Evolutionary conservation across 306 rosid species (phyloP).

Genomic region (Gleditsia sinensis): DNA sequence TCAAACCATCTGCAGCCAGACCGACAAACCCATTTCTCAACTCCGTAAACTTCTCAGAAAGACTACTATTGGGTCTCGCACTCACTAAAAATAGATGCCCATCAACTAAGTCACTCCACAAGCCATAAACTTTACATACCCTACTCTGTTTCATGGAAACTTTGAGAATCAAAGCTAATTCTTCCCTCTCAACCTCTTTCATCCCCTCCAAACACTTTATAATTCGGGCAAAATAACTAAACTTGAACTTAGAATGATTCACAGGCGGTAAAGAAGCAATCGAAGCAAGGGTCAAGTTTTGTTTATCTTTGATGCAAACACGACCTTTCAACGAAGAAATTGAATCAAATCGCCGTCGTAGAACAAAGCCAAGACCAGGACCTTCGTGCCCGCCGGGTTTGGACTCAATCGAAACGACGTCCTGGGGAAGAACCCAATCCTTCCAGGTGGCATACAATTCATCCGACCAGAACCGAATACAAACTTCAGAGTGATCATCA

Average conservation of each 20-base stretch:
- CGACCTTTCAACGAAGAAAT: conserved; percentile 38
- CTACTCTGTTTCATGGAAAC: conserved; percentile 52
- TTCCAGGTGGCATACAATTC: conserved; percentile 71
- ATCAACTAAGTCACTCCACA: conserved; percentile 74
- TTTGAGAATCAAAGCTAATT: conserved; percentile 58
- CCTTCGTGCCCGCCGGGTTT: conserved; percentile 11
- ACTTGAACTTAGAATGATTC: conserved; percentile 37
- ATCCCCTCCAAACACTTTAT: conserved; percentile 69
- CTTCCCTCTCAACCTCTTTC: conserved; percentile 63
- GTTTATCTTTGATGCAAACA: conserved; percentile 46
- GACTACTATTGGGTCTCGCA: conserved; percentile 41
- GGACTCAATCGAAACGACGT: conserved; percentile 47
- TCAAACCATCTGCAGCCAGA: conserved; percentile 38
- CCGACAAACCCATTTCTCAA: conserved; percentile 42
- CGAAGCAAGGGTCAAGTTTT: conserved; percentile 51
- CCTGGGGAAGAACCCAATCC: conserved; percentile 62
- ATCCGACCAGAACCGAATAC: conserved; percentile 63
- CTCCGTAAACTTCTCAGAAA: conserved; percentile 45
- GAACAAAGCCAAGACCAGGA: conserved; percentile 14
- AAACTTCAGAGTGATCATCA: conserved; percentile 9
- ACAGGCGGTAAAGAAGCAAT: conserved; percentile 42
- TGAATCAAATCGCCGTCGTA: conserved; percentile 39
- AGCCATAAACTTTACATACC: conserved; percentile 61
- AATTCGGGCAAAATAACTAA: conserved; percentile 56
- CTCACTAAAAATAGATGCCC: conserved; percentile 66